phyloP scores from a whole-genome alignment of 768 basidiomycete genomes.

The Plicaturopsis crispa region DNA sequence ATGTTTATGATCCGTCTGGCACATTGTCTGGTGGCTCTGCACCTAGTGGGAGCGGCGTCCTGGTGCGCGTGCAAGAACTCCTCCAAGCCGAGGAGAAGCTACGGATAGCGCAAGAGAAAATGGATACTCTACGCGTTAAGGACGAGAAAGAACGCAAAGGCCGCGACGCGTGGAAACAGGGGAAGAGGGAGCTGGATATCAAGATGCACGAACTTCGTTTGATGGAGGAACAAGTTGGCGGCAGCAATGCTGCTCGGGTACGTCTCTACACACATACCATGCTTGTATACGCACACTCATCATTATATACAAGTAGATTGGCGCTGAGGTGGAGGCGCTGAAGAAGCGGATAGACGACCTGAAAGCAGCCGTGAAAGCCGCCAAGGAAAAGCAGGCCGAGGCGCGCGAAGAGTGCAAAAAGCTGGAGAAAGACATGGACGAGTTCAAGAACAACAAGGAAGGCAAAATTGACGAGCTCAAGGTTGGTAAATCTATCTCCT shows the following conservation, averaged over 20 bases:
- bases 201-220: slow-evolving; percentile 82
- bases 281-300: background rate
- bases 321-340: slow-evolving; percentile 68
- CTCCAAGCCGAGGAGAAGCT: slow-evolving; percentile 59
- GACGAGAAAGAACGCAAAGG: slow-evolving; percentile 43
- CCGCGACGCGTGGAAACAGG: slow-evolving; percentile 53
- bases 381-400: slow-evolving; percentile 69
- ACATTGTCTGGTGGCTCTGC: slow-evolving; percentile 89
- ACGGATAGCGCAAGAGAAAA: slow-evolving; percentile 33
- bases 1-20: slow-evolving; percentile 94
- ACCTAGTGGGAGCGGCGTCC: slow-evolving; percentile 62
- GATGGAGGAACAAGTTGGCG: slow-evolving; percentile 76
- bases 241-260: slow-evolving; percentile 87
- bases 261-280: slow-evolving; percentile 19
- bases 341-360: slow-evolving; percentile 59
- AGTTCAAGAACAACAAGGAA: slow-evolving; percentile 98
- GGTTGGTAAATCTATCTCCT: slow-evolving; percentile 30
- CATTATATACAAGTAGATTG: slow-evolving; percentile 57
- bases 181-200: slow-evolving; percentile 71
- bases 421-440: slow-evolving; percentile 94
- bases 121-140: slow-evolving; percentile 48
- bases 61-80: slow-evolving; percentile 82
- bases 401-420: slow-evolving; percentile 76
- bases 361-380: slow-evolving; percentile 45
- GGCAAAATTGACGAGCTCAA: slow-evolving; percentile 93